A percentile compares a stretch with the other conserved stretches of the same genome.
phyloP scores from a whole-genome alignment of 805 yeast genomes.

The Kazachstania africana region DNA sequence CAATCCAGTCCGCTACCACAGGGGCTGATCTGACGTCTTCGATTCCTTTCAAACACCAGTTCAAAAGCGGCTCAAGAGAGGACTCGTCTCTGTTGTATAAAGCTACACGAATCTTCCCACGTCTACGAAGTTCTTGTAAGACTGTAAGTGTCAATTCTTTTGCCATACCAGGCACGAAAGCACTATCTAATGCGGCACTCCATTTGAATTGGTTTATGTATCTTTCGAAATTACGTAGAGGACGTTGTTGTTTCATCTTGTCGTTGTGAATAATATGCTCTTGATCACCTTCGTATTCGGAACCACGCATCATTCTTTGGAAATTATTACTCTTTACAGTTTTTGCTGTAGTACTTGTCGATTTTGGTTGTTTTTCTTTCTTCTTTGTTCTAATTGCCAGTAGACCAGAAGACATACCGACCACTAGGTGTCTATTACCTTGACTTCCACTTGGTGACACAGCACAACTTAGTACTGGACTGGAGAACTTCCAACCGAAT shows the following conservation, averaged over 20 bases:
- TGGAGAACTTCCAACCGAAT: constrained; percentile 96
- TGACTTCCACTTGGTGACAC: constrained; percentile 54
- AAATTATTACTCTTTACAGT: constrained; percentile 41
- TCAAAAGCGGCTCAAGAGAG: constrained; percentile 70
- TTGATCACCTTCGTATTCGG: constrained; percentile 81
- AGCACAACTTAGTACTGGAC: constrained; percentile 82
- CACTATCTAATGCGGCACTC: constrained; percentile 85
- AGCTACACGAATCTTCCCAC: constrained; percentile 83
- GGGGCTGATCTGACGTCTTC: constrained; percentile 64
- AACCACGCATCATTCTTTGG: constrained; percentile 78
- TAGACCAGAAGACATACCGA: constrained; percentile 84
- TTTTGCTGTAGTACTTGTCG: constrained; percentile 2
- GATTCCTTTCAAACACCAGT: constrained; percentile 68
- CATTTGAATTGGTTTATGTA: constrained; percentile 81
- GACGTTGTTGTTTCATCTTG: constrained; percentile 42
- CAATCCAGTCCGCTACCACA: constrained; percentile 59
- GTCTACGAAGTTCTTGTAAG: constrained; percentile 70
- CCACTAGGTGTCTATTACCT: constrained; percentile 66
- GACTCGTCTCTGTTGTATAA: constrained; percentile 76
- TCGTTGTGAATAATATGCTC: constrained; percentile 65
- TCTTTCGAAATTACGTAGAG: constrained; percentile 70
- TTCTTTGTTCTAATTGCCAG: constrained; percentile 81
- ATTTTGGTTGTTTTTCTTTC: constrained; percentile 33
- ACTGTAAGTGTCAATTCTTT: constrained; percentile 75
- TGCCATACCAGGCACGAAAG: constrained; percentile 67